Percentiles rank a stretch among this genome's conserved stretches.
Conservation (phyloP, 176 grass and related monocot genomes). For the Guadua angustifolia region DNA sequence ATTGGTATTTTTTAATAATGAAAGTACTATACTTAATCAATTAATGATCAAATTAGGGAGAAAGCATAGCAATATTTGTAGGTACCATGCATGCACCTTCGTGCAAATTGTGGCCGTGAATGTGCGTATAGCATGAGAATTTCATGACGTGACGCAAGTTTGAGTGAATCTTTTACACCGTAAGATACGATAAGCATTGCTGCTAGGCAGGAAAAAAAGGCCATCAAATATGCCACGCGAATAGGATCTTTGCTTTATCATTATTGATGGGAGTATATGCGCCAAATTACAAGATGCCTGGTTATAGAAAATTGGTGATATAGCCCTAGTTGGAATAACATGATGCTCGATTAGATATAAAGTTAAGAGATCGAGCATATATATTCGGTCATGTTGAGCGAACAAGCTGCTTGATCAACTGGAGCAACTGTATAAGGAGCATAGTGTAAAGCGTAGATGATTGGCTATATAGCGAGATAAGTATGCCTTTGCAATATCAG, state of each 20-base stretch:
- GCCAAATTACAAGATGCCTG: not conserved
- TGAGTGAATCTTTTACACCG: too few species aligned
- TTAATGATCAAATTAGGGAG: not conserved
- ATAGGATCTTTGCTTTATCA: slow-evolving; percentile 18
- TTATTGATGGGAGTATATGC: not conserved
- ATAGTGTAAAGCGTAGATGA: too few species aligned
- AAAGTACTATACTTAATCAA: not conserved
- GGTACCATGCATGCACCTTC: not conserved
- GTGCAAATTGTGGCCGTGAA: not conserved
- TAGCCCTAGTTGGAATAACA: not conserved
- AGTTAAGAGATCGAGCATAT: slow-evolving; percentile 1
- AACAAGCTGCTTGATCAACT: too few species aligned
- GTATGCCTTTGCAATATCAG: too few species aligned
- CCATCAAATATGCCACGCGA: slow-evolving; percentile 15
- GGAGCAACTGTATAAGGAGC: too few species aligned
- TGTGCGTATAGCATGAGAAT: not conserved
- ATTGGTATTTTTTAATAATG: not conserved
- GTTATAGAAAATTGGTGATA: not conserved
- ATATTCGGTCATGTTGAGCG: not conserved
- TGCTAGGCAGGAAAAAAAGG: not conserved
- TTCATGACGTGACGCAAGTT: not conserved
- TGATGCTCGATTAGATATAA: slow-evolving; percentile 35
- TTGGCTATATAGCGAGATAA: too few species aligned
- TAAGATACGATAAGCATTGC: slow-evolving; percentile 2
- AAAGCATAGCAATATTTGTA: not conserved